These are phyloP conservation scores for Aspergillus brasiliensis DNA, from an alignment of 2,329 filamentous ascomycete genomes.

Conservation along the genomic window DNA sequence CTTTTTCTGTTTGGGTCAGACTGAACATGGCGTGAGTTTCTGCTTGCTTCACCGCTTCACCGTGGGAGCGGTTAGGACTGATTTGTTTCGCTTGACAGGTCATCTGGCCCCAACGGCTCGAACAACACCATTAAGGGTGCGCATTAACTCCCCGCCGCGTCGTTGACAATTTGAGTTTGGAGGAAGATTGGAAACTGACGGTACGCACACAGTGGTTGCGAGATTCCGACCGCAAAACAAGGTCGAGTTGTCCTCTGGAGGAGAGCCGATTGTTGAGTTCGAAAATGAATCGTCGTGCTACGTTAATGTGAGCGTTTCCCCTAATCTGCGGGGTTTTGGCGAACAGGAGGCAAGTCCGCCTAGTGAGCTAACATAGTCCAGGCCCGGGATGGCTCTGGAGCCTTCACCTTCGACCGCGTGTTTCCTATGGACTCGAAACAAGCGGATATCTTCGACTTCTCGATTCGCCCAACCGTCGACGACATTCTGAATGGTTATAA, in stretches of 20 bases:
- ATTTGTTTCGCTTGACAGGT: constrained; percentile 28
- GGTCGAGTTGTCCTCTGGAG: constrained; percentile 84
- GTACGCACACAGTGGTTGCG: constrained; percentile 72
- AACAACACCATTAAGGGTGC: constrained; percentile 61
- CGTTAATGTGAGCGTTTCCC: constrained; percentile 66
- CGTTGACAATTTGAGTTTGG: background rate
- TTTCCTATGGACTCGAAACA: constrained; percentile 93
- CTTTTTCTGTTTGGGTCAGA: constrained; percentile 18
- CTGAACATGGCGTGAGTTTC: constrained; percentile 52
- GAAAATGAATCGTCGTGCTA: constrained; percentile 84
- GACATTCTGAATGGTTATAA: constrained; percentile 99
- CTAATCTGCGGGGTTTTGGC: background rate
- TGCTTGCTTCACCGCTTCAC: constrained; percentile 9
- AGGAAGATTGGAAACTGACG: constrained; percentile 45
- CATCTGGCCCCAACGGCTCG: constrained; percentile 33
- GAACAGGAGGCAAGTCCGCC: background rate
- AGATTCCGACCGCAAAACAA: constrained; percentile 97
- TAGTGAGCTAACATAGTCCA: constrained; percentile 43
- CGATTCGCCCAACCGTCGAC: constrained; percentile 92
- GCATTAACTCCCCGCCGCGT: constrained; percentile 15
- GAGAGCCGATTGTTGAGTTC: constrained; percentile 88
- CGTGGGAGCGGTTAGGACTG: constrained; percentile 13
- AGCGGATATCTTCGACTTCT: constrained; percentile 95
- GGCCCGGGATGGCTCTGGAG: constrained; percentile 79
- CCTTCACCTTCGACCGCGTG: constrained; percentile 96